phyloP scores from a whole-genome alignment of 331 rosid genomes.

The Malus hybrid region DNA sequence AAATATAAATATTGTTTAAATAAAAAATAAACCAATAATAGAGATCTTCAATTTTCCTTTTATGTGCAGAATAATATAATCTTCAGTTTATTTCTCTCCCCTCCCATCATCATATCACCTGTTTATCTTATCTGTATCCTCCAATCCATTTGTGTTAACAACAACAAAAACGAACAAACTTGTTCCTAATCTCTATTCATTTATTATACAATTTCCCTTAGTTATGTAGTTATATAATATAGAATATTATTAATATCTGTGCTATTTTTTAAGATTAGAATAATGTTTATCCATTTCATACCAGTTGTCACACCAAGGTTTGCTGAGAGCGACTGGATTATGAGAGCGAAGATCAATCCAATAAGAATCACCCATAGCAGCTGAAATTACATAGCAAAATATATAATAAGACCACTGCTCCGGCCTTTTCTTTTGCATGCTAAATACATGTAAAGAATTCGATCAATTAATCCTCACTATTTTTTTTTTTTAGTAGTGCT shows the following conservation, averaged over 20 bases:
- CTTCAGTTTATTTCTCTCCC: background rate
- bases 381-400: constrained; percentile 22
- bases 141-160: background rate
- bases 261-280: background rate
- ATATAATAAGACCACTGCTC: background rate
- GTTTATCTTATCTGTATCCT: background rate
- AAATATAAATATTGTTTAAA: background rate
- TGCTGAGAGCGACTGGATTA: constrained; percentile 83
- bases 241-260: too few relatives aligned
- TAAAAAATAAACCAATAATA: background rate
- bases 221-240: too few relatives aligned
- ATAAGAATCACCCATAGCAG: constrained; percentile 76
- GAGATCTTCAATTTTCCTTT: background rate
- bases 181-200: background rate
- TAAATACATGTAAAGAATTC: background rate
- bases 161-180: background rate
- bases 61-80: background rate
- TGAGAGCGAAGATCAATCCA: constrained; percentile 78
- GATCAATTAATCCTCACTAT: background rate
- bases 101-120: background rate
- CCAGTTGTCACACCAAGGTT: constrained; percentile 86
- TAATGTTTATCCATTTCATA: constrained; percentile 1
- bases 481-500: background rate
- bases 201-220: background rate
- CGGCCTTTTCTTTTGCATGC: background rate